Evolutionary conservation across 106 monocot species (phyloP).

Genomic region (Platanthera zijinensis): DNA sequence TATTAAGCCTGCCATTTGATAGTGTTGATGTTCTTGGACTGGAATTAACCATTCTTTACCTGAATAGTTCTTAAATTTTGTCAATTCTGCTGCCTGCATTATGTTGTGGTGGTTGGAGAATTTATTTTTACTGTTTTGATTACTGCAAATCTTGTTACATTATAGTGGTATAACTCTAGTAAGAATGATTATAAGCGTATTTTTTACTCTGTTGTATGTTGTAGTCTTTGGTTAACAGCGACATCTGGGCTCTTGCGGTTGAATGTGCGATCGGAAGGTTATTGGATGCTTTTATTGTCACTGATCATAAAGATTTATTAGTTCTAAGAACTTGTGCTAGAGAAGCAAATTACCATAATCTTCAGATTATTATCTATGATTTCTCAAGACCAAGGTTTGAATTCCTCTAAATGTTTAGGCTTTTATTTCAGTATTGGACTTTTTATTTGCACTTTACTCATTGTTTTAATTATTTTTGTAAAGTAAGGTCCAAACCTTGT

Average conservation of each 20-base stretch:
- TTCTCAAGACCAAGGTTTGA: conserved; percentile 71
- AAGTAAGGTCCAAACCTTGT: too few species aligned
- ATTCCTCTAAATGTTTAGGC: not conserved
- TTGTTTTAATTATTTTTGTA: not conserved
- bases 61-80: not conserved
- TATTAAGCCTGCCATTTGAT: not conserved
- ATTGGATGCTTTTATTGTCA: conserved; percentile 92
- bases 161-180: not conserved
- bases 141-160: not conserved
- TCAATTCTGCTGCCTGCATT: not conserved
- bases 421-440: not conserved
- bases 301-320: conserved; percentile 75
- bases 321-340: conserved; percentile 71
- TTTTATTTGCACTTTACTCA: not conserved
- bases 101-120: not conserved
- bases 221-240: conserved; percentile 68
- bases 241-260: conserved; percentile 79
- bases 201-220: conserved; percentile 4
- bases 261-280: conserved; percentile 72
- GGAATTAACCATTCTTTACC: not conserved
- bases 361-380: conserved; percentile 93
- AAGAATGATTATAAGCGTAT: not conserved
- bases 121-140: not conserved
- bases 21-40: not conserved
- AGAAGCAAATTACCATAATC: conserved; percentile 73